phyloP scores from a whole-genome alignment of 768 basidiomycete genomes.

The Mycena vitilis region DNA sequence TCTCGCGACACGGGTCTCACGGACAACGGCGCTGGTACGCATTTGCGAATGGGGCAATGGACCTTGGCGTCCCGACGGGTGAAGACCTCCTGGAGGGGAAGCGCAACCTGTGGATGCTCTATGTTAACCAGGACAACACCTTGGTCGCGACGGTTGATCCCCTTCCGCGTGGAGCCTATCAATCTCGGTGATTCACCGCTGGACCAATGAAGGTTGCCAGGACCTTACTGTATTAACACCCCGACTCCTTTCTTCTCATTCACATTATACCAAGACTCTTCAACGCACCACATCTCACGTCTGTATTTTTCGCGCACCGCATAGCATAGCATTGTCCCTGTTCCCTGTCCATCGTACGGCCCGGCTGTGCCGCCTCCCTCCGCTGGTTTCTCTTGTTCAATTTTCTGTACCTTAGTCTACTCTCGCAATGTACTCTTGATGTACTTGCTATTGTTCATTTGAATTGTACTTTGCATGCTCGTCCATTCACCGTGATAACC shows the following conservation, averaged over 20 bases:
- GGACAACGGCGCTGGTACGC: background rate
- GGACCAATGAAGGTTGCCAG: background rate
- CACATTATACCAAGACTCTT: background rate
- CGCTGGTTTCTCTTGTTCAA: background rate
- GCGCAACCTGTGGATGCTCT: slow-evolving; percentile 8
- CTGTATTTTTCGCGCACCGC: background rate
- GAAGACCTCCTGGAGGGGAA: slow-evolving; percentile 13
- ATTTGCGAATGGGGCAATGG: background rate
- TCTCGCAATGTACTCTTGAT: too few species aligned
- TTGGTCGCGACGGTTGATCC: slow-evolving; percentile 20
- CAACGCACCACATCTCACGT: background rate
- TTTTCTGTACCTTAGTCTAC: too few species aligned
- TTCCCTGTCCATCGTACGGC: background rate
- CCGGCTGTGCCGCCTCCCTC: background rate
- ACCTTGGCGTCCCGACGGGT: slow-evolving; percentile 12
- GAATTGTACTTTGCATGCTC: background rate
- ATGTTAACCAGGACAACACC: background rate
- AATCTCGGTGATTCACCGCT: too few species aligned
- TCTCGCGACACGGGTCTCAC: background rate
- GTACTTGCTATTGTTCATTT: too few species aligned
- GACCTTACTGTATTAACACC: background rate
- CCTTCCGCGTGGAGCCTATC: background rate
- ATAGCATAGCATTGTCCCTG: background rate
- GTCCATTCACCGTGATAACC: too few species aligned
- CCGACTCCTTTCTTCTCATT: background rate